These are phyloP conservation scores for Ambrosiella xylebori DNA, from an alignment of 2,329 filamentous ascomycete genomes.

Conservation along the genomic window DNA sequence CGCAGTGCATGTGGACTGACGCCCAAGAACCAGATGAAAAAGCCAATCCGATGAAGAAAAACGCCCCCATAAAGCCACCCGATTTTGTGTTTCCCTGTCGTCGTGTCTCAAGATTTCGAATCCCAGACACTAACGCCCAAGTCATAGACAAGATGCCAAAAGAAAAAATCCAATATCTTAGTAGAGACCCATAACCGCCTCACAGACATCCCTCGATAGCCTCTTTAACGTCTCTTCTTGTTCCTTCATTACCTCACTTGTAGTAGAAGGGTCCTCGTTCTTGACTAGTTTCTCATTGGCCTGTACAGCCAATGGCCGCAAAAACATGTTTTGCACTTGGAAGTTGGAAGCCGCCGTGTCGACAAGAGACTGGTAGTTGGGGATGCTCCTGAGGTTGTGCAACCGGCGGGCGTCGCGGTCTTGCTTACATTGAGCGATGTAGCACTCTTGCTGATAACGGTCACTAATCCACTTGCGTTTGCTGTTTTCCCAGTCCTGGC, in stretches of 20 bases:
- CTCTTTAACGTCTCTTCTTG: neutral
- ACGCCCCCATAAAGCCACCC: neutral
- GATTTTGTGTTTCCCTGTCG: neutral
- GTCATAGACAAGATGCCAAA: neutral
- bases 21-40: neutral
- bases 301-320: constrained; percentile 7
- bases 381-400: neutral
- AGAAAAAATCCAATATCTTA: neutral
- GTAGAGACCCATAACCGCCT: constrained; percentile 11
- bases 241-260: neutral
- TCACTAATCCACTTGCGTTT: constrained; percentile 8
- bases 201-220: constrained; percentile 6
- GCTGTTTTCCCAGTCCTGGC: constrained; percentile 7
- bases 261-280: neutral
- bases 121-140: neutral
- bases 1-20: neutral
- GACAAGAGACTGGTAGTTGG: constrained; percentile 4
- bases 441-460: constrained; percentile 10
- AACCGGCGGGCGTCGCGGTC: constrained; percentile 3
- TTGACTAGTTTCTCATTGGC: neutral
- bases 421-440: constrained; percentile 5
- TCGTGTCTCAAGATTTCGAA: neutral
- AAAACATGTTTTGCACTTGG: constrained; percentile 11
- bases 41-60: neutral
- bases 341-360: constrained; percentile 9